Base-by-base conservation (phyloP, 2,329 filamentous ascomycete genomes). In the Didymella keratinophila region DNA sequence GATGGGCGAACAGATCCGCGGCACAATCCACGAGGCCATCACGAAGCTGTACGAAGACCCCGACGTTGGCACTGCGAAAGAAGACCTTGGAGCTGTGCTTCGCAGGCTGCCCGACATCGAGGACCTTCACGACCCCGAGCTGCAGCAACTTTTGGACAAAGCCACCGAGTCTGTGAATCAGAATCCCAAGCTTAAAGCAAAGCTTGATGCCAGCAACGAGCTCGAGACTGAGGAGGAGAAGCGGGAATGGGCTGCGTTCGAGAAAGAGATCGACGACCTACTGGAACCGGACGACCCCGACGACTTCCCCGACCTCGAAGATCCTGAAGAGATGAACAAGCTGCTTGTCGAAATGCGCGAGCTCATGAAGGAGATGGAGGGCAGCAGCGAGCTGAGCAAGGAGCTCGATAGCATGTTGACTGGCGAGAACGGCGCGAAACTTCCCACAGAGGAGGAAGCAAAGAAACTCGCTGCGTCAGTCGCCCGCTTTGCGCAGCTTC, bases 31-130 rank as follows among this genome's bases (percentile, higher is more conserved):
- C 27, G 61, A 71, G 20, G 56, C 58, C 4, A 32, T 75, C 6
- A 66, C 71, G 28, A 61, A 70, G 20, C 42, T 75, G 30, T 61
- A 74, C 27, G 55, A 74, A 8, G 71, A 76, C 30, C 71, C 74
- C 5, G 68, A 70, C 3, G 56, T 73, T 3, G 66, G 52, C 11
- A 61, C 69, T 20, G 66, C 63, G 4, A 65, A 52, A 36, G 58
- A 57, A 6, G 70, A 71, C 16, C 48, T 76, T 9, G 60, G 60
- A 32, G 65, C 68, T 14, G 62, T 73, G 21, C 65, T 71, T 46
- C 65, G 63, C 12, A 67, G 59, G 36, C 53, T 75, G 27, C 62
- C 67, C 1, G 64, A 71, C 20, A 32, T 61, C 10, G 62, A 66
- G 4, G 64, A 69, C 30, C 50, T 64, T 12, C 63, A 69, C 14